Evolutionary conservation across 441 rosid genomes (phyloP).

Genomic region (Pelargonium cotyledonis): DNA sequence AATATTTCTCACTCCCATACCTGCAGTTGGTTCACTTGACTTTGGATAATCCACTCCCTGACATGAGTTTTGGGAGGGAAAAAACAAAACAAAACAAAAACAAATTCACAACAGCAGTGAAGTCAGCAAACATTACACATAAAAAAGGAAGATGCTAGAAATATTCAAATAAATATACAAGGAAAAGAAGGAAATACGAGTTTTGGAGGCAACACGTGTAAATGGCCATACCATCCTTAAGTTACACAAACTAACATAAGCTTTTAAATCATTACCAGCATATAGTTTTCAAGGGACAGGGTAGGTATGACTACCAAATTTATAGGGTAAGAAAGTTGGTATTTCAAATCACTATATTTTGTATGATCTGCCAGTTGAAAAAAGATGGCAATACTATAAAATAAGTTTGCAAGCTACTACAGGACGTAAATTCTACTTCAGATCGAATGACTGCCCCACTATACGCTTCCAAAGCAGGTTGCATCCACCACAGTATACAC

Average conservation of each 20-base stretch:
- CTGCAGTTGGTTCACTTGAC: slow-evolving; percentile 27
- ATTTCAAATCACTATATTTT: not conserved
- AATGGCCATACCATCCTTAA: too few species aligned
- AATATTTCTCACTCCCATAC: slow-evolving; percentile 26
- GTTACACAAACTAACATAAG: not conserved
- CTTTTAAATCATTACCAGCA: not conserved
- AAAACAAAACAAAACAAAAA: slow-evolving; percentile 13
- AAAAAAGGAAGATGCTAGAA: not conserved
- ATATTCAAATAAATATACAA: not conserved
- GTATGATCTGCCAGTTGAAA: not conserved
- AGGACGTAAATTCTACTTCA: not conserved
- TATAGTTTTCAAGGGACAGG: not conserved
- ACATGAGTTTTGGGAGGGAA: slow-evolving; percentile 20
- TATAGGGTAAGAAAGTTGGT: not conserved
- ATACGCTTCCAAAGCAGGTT: not conserved
- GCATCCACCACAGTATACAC: not conserved
- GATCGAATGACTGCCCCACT: not conserved
- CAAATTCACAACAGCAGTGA: slow-evolving; percentile 24
- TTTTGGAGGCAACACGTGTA: not conserved
- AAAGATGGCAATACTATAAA: not conserved
- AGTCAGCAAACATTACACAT: not conserved
- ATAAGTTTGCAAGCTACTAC: not conserved
- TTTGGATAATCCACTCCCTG: slow-evolving; percentile 40
- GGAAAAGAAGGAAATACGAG: not conserved
- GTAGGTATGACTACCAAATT: not conserved